These are phyloP conservation scores for Cyanidiococcus yangmingshanensis DNA, from an alignment of 23 red algal species.

Conservation along the genomic window DNA sequence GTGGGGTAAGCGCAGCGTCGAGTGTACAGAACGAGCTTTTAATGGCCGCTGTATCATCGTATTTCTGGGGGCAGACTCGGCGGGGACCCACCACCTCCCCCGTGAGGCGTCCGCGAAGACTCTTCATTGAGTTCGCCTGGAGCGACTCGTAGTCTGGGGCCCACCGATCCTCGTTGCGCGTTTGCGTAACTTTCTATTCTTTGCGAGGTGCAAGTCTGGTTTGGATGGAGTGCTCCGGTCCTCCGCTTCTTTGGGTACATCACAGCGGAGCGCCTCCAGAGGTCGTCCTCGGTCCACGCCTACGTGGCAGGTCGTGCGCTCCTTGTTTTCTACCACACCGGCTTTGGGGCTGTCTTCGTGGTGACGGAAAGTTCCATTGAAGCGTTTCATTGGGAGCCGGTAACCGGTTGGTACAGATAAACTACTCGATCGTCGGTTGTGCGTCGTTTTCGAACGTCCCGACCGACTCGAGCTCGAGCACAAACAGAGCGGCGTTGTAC, in stretches of 20 bases:
- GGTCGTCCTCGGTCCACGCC: neutral
- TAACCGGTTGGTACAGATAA: neutral
- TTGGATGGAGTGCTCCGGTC: neutral
- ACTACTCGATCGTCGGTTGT: neutral
- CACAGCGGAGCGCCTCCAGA: neutral
- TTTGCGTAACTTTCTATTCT: too few species aligned
- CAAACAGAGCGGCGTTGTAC: constrained; percentile 20
- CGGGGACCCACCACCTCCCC: too few species aligned
- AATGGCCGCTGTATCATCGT: too few species aligned
- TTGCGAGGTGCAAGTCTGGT: too few species aligned
- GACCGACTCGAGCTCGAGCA: neutral
- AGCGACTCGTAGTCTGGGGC: too few species aligned
- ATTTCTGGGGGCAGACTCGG: too few species aligned
- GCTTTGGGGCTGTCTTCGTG: neutral
- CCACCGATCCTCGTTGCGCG: too few species aligned
- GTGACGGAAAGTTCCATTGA: constrained; percentile 9
- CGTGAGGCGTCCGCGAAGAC: too few species aligned
- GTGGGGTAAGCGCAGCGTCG: too few species aligned
- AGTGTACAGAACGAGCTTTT: too few species aligned
- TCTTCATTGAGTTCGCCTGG: too few species aligned
- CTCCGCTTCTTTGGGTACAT: neutral
- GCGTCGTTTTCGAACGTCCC: constrained; percentile 12
- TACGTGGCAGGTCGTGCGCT: neutral
- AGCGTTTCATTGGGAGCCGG: neutral
- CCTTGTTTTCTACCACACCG: neutral